Percentiles rank a stretch among this genome's conserved stretches.
phyloP scores from a whole-genome alignment of 2,329 filamentous ascomycete genomes.

The Xylaria sp. region DNA sequence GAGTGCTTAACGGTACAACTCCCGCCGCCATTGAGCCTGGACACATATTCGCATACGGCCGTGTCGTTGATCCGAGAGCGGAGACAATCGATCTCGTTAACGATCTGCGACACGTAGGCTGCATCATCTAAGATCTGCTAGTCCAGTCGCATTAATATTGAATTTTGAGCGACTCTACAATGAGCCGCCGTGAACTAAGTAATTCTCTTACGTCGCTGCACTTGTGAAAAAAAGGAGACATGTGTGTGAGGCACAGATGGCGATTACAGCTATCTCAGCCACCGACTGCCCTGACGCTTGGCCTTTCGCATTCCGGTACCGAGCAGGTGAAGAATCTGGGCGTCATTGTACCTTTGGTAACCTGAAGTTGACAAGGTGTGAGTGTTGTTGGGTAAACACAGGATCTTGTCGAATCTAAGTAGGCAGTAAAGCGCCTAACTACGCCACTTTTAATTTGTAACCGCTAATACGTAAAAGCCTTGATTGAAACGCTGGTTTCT shows the following conservation, averaged over 20 bases:
- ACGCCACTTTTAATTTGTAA: too few relatives aligned
- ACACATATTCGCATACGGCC: constrained; percentile 31
- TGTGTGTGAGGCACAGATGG: constrained; percentile 23
- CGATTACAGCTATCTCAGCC: constrained; percentile 26
- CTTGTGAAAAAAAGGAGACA: constrained; percentile 24
- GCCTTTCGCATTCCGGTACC: too few relatives aligned
- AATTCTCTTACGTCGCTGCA: constrained; percentile 15
- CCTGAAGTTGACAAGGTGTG: neutral
- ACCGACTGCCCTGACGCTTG: constrained; percentile 17
- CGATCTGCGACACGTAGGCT: constrained; percentile 21
- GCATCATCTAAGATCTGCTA: constrained; percentile 24
- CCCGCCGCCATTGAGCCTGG: constrained; percentile 26
- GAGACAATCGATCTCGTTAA: constrained; percentile 25
- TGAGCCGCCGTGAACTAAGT: neutral
- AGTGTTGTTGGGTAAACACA: too few relatives aligned
- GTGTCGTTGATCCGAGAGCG: constrained; percentile 28
- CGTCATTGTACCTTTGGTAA: constrained; percentile 11
- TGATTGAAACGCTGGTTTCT: too few relatives aligned
- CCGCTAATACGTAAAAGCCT: too few relatives aligned
- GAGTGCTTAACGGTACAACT: constrained; percentile 28
- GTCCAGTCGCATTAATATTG: neutral
- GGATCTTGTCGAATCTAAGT: neutral
- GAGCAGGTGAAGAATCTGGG: constrained; percentile 23
- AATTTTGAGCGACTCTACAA: neutral
- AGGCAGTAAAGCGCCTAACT: too few relatives aligned